A percentile compares a stretch with the other conserved stretches of the same genome.
Evolutionary conservation across 179 eudicot species (phyloP).

Genomic region (Vitellaria paradoxa): DNA sequence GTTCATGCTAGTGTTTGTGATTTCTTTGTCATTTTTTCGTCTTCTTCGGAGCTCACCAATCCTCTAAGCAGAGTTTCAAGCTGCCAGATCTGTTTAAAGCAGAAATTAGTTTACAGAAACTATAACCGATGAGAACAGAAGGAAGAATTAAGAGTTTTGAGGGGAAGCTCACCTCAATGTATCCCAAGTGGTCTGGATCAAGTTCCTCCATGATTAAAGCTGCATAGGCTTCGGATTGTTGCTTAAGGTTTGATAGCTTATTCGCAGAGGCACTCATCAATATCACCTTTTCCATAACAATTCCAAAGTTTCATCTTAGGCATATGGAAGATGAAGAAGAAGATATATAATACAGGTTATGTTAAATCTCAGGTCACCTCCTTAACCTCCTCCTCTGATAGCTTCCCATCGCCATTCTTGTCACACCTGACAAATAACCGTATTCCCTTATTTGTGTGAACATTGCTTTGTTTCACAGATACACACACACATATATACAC

Average conservation of each 20-base stretch:
- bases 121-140: background rate
- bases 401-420: constrained; percentile 89
- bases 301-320: background rate
- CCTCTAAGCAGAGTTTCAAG: constrained; percentile 79
- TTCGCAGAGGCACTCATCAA: constrained; percentile 89
- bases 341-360: background rate
- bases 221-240: constrained; percentile 76
- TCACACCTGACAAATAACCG: constrained; percentile 61
- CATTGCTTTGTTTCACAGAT: too few relatives aligned
- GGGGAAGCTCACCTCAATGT: constrained; percentile 57
- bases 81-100: constrained; percentile 77
- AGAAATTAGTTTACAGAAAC: background rate
- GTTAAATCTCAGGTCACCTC: constrained; percentile 17
- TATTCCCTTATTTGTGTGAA: too few relatives aligned
- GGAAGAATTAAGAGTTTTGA: background rate
- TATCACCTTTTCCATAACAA: constrained; percentile 49
- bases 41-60: constrained; percentile 57
- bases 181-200: constrained; percentile 80
- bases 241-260: constrained; percentile 72
- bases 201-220: constrained; percentile 95
- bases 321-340: background rate
- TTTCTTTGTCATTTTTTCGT: constrained; percentile 23
- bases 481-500: too few relatives aligned
- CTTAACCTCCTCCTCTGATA: constrained; percentile 84
- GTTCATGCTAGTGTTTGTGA: constrained; percentile 65